Conservation (phyloP, 2,329 filamentous ascomycete genomes). For the Paradendryphiella salina region DNA sequence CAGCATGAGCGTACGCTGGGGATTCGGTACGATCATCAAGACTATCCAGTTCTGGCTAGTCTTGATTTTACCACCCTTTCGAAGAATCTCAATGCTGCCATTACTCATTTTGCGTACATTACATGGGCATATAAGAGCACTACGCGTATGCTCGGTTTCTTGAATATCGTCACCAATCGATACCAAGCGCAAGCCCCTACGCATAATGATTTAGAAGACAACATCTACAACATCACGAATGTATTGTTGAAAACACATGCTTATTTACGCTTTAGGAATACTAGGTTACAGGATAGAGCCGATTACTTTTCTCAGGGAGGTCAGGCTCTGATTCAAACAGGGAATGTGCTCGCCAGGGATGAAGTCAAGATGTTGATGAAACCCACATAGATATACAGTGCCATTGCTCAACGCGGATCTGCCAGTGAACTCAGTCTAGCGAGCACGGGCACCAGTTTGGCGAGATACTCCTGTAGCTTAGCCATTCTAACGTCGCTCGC, state of each 20-base stretch:
- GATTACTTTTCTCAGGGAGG: slow-evolving; percentile 22
- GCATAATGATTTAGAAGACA: slow-evolving; percentile 4
- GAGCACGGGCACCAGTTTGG: slow-evolving; percentile 11
- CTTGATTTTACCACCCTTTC: slow-evolving; percentile 15
- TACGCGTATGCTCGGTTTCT: slow-evolving; percentile 11
- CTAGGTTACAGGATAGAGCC: slow-evolving; percentile 11
- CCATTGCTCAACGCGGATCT: slow-evolving; percentile 28
- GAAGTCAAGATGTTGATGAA: neutral
- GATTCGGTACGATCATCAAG: slow-evolving; percentile 10
- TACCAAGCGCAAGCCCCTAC: slow-evolving; percentile 9
- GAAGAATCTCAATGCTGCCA: slow-evolving; percentile 12
- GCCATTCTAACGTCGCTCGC: slow-evolving; percentile 21
- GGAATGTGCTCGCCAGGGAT: slow-evolving; percentile 3
- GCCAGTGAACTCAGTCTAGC: slow-evolving; percentile 9
- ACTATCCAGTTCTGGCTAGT: neutral
- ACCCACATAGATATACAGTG: slow-evolving; percentile 21
- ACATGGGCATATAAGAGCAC: slow-evolving; percentile 12
- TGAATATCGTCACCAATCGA: slow-evolving; percentile 15
- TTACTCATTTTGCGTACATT: slow-evolving; percentile 9
- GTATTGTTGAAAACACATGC: slow-evolving; percentile 12
- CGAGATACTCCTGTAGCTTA: slow-evolving; percentile 20
- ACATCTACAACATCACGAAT: neutral
- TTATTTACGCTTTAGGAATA: slow-evolving; percentile 16
- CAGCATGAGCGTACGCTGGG: slow-evolving; percentile 9
- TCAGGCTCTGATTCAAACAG: slow-evolving; percentile 24